Percentiles rank a stretch among this genome's conserved stretches.
Conservation (phyloP, 1,284 basidiomycete genomes). For the Fomitopsis pinicola region DNA sequence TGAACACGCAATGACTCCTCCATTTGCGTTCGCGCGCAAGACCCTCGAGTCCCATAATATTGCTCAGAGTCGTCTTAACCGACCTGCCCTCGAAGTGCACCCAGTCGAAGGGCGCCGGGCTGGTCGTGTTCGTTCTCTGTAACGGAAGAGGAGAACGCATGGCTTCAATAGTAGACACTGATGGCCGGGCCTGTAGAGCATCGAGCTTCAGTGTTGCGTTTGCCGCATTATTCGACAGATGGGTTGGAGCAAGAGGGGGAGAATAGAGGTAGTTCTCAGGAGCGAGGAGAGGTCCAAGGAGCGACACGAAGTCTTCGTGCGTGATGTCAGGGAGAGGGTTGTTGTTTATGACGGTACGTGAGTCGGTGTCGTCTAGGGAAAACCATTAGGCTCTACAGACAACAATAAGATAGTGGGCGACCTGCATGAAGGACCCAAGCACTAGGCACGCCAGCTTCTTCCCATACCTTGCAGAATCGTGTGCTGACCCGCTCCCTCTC, state of each 20-base stretch:
- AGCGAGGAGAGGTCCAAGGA: slow-evolving; percentile 70
- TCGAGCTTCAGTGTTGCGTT: slow-evolving; percentile 8
- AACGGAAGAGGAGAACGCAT: slow-evolving; percentile 17
- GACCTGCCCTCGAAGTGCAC: slow-evolving; percentile 76
- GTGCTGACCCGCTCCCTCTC: slow-evolving; percentile 66
- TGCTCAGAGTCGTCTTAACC: slow-evolving; percentile 70
- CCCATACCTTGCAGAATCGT: slow-evolving; percentile 69
- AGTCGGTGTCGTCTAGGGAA: slow-evolving; percentile 48
- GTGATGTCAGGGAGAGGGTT: slow-evolving; percentile 80
- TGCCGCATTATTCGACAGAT: slow-evolving; percentile 12
- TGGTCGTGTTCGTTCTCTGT: slow-evolving; percentile 40
- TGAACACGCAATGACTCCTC: slow-evolving; percentile 75
- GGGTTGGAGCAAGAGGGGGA: slow-evolving; percentile 24
- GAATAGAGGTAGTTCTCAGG: slow-evolving; percentile 64
- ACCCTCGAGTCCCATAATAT: slow-evolving; percentile 72
- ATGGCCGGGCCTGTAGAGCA: slow-evolving; percentile 5
- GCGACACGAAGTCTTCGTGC: slow-evolving; percentile 76
- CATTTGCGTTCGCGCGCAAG: slow-evolving; percentile 76
- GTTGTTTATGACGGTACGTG: slow-evolving; percentile 73
- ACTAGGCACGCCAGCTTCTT: slow-evolving; percentile 63
- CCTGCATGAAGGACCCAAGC: slow-evolving; percentile 79
- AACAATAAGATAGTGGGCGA: slow-evolving; percentile 24
- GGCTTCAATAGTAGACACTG: slow-evolving; percentile 7
- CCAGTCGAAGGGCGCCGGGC: slow-evolving; percentile 78
- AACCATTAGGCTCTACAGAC: not conserved